phyloP scores from a whole-genome alignment of 495 filamentous ascomycete genomes.

The Cetradonia linearis region DNA sequence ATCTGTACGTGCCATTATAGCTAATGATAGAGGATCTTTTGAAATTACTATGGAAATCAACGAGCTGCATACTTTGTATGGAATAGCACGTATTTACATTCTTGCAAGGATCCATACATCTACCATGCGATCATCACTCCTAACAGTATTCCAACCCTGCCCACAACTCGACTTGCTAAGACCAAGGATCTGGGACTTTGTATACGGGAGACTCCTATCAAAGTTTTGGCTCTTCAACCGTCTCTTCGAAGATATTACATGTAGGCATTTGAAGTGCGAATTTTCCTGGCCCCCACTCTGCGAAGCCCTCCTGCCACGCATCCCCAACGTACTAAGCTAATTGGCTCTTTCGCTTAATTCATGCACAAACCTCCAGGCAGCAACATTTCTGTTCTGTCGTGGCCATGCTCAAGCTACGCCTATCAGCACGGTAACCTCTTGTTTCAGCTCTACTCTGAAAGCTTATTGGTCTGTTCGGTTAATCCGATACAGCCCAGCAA shows the following conservation, averaged over 20 bases:
- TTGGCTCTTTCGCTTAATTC: neutral
- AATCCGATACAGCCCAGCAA: neutral
- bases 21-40: neutral
- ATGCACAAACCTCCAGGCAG: neutral
- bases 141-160: neutral
- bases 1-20: too few relatives aligned
- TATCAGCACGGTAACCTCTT: neutral
- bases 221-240: too few relatives aligned
- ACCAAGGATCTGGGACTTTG: neutral
- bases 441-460: neutral
- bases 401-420: neutral
- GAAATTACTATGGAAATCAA: neutral
- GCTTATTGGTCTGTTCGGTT: conserved; percentile 9
- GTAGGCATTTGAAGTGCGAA: too few relatives aligned
- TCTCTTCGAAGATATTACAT: too few relatives aligned
- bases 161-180: neutral
- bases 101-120: neutral
- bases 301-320: neutral
- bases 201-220: neutral
- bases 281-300: neutral
- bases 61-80: neutral
- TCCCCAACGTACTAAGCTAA: too few relatives aligned
- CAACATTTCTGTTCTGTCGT: neutral
- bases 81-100: neutral
- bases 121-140: neutral